Base-by-base conservation (phyloP, 768 basidiomycete species). In the Phylloporus sp. region DNA sequence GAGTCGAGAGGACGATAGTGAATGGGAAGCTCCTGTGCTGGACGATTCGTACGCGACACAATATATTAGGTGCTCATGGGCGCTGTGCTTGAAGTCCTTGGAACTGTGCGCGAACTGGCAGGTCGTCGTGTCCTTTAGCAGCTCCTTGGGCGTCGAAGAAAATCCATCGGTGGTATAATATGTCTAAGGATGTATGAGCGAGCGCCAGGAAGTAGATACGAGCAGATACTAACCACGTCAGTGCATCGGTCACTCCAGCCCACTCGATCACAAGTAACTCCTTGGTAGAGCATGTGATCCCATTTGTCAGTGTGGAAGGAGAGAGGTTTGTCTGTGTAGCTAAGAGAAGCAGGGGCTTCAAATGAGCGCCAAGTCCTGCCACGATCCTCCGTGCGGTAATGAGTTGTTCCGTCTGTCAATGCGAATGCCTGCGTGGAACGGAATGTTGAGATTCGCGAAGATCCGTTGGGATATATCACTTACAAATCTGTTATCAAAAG, bases 21-120 rank as follows among this genome's bases (percentile, higher is more conserved):
- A 60, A 56, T 81, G 82, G 18, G 62, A 59, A 23, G 68, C 63
- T 20, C 70, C 71, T 24, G 69, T 57, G 9, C 79, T 70, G 9
- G 75, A 72, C 4, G 81, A 72, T 60, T 95, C 94, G 67, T 80
- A 95, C 2, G 84, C 95, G 56, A 95, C 86, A 64, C 97, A 98
- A 72, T 87, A 95, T 62, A 98, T 80, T 20, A 93, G 78, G 59
- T 92, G 80, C 3, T 73, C 60, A 48, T 84, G 80, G 6, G 90
- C 88, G 11, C 84, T 79, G 56, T 88, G 84, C 64, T 85, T 84
- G 75, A 95, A 92, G 50, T 90, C 85, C 45, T 77, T 77, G 64
- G 85, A 86, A 60, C 89, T 86, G 64, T 95, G 89, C 0, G 94
- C 95, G 62, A 95, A 99, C 59, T 88, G 80, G 68, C 97, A 99